Percentiles rank a stretch among this genome's conserved stretches.
Conservation (phyloP, 192 early-diverging fungal species). For the Haplosporangium gracile region DNA sequence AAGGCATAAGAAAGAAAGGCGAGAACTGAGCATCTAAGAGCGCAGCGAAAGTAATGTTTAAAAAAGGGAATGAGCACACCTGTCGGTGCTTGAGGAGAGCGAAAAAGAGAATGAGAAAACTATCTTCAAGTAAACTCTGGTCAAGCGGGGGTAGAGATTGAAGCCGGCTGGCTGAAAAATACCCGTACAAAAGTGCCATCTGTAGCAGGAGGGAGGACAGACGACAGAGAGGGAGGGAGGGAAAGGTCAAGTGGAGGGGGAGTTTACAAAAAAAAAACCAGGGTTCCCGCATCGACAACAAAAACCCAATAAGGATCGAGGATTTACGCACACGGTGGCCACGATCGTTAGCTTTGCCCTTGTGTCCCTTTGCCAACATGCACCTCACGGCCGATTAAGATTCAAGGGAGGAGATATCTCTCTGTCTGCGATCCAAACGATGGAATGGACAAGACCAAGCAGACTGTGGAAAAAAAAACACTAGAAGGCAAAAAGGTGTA, state of each 20-base stretch:
- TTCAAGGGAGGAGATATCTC: slow-evolving; percentile 1
- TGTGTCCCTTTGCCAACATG: slow-evolving; percentile 10
- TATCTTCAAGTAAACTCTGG: not conserved
- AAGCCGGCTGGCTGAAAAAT: not conserved
- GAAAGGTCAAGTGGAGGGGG: slow-evolving; percentile 2
- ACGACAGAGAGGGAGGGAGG: not conserved
- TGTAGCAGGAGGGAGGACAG: not conserved
- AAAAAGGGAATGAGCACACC: not conserved
- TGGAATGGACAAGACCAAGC: not conserved
- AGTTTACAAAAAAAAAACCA: slow-evolving; percentile 5
- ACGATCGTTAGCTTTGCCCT: not conserved
- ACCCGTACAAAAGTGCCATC: not conserved
- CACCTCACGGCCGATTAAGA: slow-evolving; percentile 3
- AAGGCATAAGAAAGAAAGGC: not conserved
- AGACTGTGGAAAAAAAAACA: not conserved
- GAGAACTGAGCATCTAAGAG: slow-evolving; percentile 7
- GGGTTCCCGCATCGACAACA: slow-evolving; percentile 5
- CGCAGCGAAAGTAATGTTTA: slow-evolving; percentile 12
- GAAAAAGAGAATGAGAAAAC: not conserved
- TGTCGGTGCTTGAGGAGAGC: slow-evolving; percentile 5
- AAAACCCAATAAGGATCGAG: slow-evolving; percentile 44
- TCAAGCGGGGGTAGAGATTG: not conserved
- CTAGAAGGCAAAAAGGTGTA: not conserved
- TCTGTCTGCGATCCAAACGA: slow-evolving; percentile 7
- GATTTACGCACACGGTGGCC: slow-evolving; percentile 43